Evolutionary conservation across 306 rosid species (phyloP), one percentile per base, ranked within the genome.

Genomic region (Abrus precatorius): DNA sequence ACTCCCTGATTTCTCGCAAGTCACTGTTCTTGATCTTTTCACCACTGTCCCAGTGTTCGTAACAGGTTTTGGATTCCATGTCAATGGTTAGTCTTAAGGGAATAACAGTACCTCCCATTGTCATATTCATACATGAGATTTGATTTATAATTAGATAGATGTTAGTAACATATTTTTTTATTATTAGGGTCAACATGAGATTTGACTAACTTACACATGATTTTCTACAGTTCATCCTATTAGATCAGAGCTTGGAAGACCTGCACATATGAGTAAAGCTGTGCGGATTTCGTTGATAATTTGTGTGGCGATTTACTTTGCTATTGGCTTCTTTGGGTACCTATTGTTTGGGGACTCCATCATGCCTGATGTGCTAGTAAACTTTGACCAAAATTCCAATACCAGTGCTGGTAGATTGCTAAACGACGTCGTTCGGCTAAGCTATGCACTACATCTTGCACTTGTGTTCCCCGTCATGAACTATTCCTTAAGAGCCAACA

Each of bases 211-310:
- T 56, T 29, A 38, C 6, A 36, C 38, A 10, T 71, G 38, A 27
- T 62, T 69, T 48, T 41, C 2, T 57, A 86, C 94, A 89, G 92
- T 91, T 89, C 92, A 91, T 85, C 92, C 92, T 1, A 89, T 89
- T 62, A 77, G 95, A 84, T 90, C 92, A 74, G 90, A 89, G 84
- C 87, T 91, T 7, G 73, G 87, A 4, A 76, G 82, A 73, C 85
- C 83, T 1, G n/a, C 70, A 40, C 83, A 85, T 12, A 89, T 91
- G 90, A 81, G n/a, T 6, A 1, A 70, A 0, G 91, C 90, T 0
- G 78, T 68, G 38, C 56, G 90, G 50, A 53, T 82, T 60, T 80
- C 95, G 0, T 44, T 89, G 53, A 3, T 78, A n/a, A 84, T 89
- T 4, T 80, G 86, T 10, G 57, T 85, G 8, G 74, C 30, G 62